phyloP scores from a whole-genome alignment of 2,329 filamentous ascomycete species.

The Fusarium zealandicum region DNA sequence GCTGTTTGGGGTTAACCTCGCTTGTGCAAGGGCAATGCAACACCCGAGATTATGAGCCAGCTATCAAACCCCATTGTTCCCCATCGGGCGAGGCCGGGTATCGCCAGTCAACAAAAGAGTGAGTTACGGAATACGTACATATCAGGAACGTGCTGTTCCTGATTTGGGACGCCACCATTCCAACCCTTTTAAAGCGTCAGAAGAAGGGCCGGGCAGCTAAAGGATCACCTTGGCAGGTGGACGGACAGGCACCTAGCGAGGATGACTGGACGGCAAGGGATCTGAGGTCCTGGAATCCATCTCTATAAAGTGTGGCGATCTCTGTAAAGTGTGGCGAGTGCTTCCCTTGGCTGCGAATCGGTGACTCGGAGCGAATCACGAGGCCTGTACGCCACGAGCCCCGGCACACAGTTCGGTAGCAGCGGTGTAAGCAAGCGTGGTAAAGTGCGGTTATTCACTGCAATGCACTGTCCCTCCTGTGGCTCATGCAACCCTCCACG shows the following conservation, averaged over 20 bases:
- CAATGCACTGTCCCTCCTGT: conserved; percentile 24
- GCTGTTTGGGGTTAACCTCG: conserved; percentile 21
- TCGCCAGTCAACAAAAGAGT: conserved; percentile 28
- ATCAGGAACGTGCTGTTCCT: conserved; percentile 21
- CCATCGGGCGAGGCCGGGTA: conserved; percentile 32
- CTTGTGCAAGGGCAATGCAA: conserved; percentile 29
- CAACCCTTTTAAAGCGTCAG: conserved; percentile 4
- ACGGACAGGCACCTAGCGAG: neutral
- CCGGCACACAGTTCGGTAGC: conserved; percentile 6
- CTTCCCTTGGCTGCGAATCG: conserved; percentile 27
- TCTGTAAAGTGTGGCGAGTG: conserved; percentile 35
- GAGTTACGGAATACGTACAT: conserved; percentile 8
- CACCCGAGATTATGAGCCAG: conserved; percentile 29
- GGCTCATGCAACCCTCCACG: conserved; percentile 16
- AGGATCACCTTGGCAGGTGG: conserved; percentile 10
- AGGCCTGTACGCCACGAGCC: conserved; percentile 27
- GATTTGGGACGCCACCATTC: conserved; percentile 33
- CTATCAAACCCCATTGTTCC: conserved; percentile 21
- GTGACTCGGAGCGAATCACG: conserved; percentile 25
- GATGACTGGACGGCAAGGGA: conserved; percentile 17
- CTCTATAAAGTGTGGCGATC: conserved; percentile 33
- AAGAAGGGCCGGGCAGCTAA: conserved; percentile 18
- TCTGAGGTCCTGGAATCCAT: conserved; percentile 31
- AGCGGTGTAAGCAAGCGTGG: conserved; percentile 1
- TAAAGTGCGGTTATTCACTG: neutral